These are phyloP conservation scores for Backusella psychrophila DNA, from an alignment of 192 early-diverging fungal genomes.

Conservation along the genomic window DNA sequence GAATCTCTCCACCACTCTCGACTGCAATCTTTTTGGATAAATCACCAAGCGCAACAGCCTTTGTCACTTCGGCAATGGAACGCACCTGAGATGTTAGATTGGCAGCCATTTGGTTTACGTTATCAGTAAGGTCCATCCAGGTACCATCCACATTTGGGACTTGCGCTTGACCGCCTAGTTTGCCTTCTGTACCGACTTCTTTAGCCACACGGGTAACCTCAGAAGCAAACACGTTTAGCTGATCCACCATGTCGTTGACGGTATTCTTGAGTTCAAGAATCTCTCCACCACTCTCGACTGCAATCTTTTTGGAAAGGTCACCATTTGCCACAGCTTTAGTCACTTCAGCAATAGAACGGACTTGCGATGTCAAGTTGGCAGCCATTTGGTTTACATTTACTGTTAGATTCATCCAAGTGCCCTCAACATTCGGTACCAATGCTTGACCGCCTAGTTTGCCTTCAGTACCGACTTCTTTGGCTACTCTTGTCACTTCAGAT, in stretches of 20 bases:
- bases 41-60: constrained; percentile 63
- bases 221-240: constrained; percentile 58
- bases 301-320: constrained; percentile 39
- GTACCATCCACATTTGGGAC: constrained; percentile 59
- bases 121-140: constrained; percentile 67
- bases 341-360: constrained; percentile 47
- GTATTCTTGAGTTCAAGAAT: constrained; percentile 49
- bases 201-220: constrained; percentile 63
- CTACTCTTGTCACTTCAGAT: constrained; percentile 61
- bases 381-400: constrained; percentile 56
- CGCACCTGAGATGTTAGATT: constrained; percentile 70
- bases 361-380: constrained; percentile 46
- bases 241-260: constrained; percentile 67
- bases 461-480: constrained; percentile 65
- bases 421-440: constrained; percentile 65
- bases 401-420: constrained; percentile 73
- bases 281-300: constrained; percentile 44
- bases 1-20: constrained; percentile 64
- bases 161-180: constrained; percentile 57
- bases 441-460: constrained; percentile 81
- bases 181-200: constrained; percentile 62
- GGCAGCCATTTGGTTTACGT: constrained; percentile 66
- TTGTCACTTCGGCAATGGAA: constrained; percentile 62
- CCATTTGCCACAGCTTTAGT: constrained; percentile 47
- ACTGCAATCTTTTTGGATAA: constrained; percentile 61